Evolutionary conservation across 2,329 filamentous ascomycete genomes (phyloP).

Genomic region (Ceratocystis huliohia): DNA sequence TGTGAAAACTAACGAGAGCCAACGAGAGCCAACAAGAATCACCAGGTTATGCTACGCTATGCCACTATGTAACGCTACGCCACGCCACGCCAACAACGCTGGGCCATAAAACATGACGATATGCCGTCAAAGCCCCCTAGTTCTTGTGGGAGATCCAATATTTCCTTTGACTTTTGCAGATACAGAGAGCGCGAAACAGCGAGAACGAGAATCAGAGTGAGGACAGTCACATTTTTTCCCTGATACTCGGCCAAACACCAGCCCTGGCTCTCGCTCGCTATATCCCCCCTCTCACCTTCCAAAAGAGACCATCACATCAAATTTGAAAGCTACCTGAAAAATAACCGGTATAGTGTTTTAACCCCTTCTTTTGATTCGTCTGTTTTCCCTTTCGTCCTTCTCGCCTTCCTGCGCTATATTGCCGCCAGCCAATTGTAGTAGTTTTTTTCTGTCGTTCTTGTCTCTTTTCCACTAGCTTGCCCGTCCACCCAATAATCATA

Average conservation of each 20-base stretch:
- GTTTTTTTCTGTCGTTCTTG: background rate
- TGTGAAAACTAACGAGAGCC: background rate
- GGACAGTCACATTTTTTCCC: background rate
- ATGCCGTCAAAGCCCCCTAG: conserved; percentile 9
- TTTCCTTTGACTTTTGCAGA: background rate
- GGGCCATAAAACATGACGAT: conserved; percentile 8
- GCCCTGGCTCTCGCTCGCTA: background rate
- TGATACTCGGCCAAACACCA: background rate
- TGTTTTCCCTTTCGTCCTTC: background rate
- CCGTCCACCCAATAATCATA: background rate
- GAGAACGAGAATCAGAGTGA: background rate
- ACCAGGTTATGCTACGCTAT: conserved; percentile 1
- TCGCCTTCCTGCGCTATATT: background rate
- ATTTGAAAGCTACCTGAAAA: background rate
- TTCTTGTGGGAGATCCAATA: background rate
- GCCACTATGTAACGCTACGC: background rate
- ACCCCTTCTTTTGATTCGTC: background rate
- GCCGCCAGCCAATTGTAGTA: background rate
- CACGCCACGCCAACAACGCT: background rate
- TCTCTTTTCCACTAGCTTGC: background rate
- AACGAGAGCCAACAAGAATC: background rate
- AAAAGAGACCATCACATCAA: background rate
- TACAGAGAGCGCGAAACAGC: conserved; percentile 5
- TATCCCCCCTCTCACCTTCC: background rate
- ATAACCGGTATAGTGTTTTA: background rate